Evolutionary conservation across 176 grass and related monocot species (phyloP), one percentile per base, ranked within the genome.

Genomic region (Secale cereale): DNA sequence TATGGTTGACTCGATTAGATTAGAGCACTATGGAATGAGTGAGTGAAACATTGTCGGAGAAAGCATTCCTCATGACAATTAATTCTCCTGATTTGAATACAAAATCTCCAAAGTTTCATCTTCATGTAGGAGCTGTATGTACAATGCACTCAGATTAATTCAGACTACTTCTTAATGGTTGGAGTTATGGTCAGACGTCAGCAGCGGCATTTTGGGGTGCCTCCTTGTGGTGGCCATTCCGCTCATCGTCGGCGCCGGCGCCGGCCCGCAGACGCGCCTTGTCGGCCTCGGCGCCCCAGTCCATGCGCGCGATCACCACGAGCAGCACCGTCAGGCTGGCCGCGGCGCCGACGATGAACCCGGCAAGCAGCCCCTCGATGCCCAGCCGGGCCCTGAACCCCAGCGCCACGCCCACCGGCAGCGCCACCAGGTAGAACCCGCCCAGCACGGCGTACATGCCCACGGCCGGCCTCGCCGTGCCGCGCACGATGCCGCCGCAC

Each of bases 381-480:
- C 96, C 93, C 2, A 92, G 68, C n/a, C 74, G 52, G 0, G 83
- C 70, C 74, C 66, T 94, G 88, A 98, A 98, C 0, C 54, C 96
- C 6, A 98, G 57, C 40, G 85, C 86, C 5, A 93, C 87, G 9
- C 83, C 93, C 10, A 89, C 56, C 8, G 93, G 93, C 77, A 98
- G 63, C 23, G 96, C 96, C 52, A 98, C 77, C 8, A 84, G 72
- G 83, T 98, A 98, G 85, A 98, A 98, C 1, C 96, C 93, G 6
- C 69, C 91, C 0, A 95, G 45, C 23, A 87, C 92, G 3, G 96
- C 89, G 45, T 92, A 98, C 91, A 91, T 87, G 23, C 89, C 91
- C 22, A 95, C 75, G 69, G 76, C 69, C 65, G 96, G 96, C 36
- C 89, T 77, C 4, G 96, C 95, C 9, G 93, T 98, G 17, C 87